Base-by-base conservation (phyloP, 768 basidiomycete species). In the Mycena rosella region DNA sequence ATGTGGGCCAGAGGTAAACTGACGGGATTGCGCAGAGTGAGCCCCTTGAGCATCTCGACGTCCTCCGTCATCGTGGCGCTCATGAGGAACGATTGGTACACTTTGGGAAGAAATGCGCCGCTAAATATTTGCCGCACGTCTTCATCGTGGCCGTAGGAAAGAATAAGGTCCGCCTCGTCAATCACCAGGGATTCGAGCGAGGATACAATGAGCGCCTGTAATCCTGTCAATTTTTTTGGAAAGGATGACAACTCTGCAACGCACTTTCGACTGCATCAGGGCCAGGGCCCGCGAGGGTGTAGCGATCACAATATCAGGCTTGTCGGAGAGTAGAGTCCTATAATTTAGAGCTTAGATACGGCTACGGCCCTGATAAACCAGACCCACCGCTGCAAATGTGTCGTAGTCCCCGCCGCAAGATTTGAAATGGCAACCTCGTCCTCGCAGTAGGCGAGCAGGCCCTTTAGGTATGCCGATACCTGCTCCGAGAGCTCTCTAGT, bases 51-150 rank as follows among this genome's bases (percentile, higher is more conserved):
- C 67, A 88, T 84, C 74, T 96, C 94, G 5, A 99, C 95, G 72
- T 99, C 98, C 73, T 96, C 94, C 14, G 96, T 96, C 91, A 99
- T 91, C 0, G 97, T 99, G 6, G 98, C 97, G 75, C 93, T 96
- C 95, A 99, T 98, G 36, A 99, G 82, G 80, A 97, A 96, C 13
- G 94, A 93, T 78, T 96, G 97, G 78, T 89, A 94, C 67, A 92
- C 89, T 77, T 89, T 92, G 59, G 92, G 95, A 32, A 93, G 86
- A 78, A 87, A 91, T 47, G 84, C 87, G 52, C 88, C 93, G 61
- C 79, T 85, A 68, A 92, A 90, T 24, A 87, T 85, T 65, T 90
- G 87, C 29, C 90, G 88, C 49, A 96, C 87, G 66, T 96, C 95
- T 74, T 96, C 94, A 67, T 96, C 93, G 71, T 99, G 95, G 3